Percentiles rank a stretch among this genome's conserved stretches.
phyloP scores from a whole-genome alignment of 768 basidiomycete genomes.

The Crassisporium funariophilum region DNA sequence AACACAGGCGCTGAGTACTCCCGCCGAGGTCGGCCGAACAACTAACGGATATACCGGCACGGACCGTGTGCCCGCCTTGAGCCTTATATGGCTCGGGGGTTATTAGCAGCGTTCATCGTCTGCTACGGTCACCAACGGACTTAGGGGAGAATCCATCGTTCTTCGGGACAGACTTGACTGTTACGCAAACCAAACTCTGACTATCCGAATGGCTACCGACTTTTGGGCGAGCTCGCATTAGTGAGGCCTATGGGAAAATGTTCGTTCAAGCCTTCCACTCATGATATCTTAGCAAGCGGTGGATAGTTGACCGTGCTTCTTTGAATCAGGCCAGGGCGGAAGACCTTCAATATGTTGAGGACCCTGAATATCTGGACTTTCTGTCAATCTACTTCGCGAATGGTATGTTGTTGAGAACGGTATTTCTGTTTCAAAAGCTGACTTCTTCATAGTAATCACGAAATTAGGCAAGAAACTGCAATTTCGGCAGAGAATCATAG shows the following conservation, averaged over 20 bases:
- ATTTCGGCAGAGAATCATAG: slow-evolving; percentile 88
- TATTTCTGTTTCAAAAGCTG: background rate
- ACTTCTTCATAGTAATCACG: slow-evolving; percentile 63
- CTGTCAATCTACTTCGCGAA: slow-evolving; percentile 89
- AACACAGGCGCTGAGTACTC: no score
- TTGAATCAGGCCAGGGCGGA: slow-evolving; percentile 72
- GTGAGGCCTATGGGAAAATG: slow-evolving; percentile 48
- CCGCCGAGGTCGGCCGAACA: no score
- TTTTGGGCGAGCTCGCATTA: slow-evolving; percentile 93
- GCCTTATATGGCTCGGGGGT: no score
- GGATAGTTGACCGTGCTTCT: slow-evolving; percentile 84
- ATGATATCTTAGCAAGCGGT: slow-evolving; percentile 70
- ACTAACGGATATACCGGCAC: no score
- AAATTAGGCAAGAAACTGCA: slow-evolving; percentile 83
- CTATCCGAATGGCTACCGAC: slow-evolving; percentile 84
- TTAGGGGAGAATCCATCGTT: no score
- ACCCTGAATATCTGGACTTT: slow-evolving; percentile 77
- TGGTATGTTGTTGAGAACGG: slow-evolving; percentile 41
- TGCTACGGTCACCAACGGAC: no score
- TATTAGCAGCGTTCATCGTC: no score
- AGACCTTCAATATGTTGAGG: slow-evolving; percentile 79
- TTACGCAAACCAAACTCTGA: no score
- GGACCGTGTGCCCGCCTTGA: no score
- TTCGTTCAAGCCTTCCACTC: slow-evolving; percentile 18
- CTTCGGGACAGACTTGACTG: no score